Percentiles rank a stretch among this genome's conserved stretches.
Evolutionary conservation across 108 stramenopile species (phyloP).

Genomic region (Stephanodiscus triporus): DNA sequence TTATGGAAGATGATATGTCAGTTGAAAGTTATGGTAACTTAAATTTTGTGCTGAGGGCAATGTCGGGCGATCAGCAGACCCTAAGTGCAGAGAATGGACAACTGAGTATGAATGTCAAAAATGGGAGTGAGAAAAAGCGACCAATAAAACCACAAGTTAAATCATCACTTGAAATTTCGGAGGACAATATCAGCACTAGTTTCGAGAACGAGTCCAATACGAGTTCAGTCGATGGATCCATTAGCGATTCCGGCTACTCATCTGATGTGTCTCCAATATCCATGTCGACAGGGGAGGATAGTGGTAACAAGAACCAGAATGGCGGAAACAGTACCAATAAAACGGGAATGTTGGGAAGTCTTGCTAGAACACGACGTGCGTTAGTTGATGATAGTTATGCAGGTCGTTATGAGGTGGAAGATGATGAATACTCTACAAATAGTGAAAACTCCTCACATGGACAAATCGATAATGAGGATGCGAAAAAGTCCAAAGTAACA

Average conservation of each 20-base stretch:
- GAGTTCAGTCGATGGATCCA: slow-evolving; percentile 22
- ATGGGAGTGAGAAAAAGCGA: background rate
- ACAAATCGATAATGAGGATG: background rate
- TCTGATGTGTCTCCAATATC: slow-evolving; percentile 34
- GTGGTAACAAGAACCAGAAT: slow-evolving; percentile 1
- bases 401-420: slow-evolving; percentile 6
- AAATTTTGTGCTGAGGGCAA: background rate
- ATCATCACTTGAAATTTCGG: slow-evolving; percentile 7
- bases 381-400: background rate
- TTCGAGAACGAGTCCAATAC: slow-evolving; percentile 42
- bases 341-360: slow-evolving; percentile 25
- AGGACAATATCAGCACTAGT: slow-evolving; percentile 15
- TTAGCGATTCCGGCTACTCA: slow-evolving; percentile 2
- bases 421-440: slow-evolving; percentile 28
- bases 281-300: slow-evolving; percentile 18
- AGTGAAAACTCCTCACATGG: slow-evolving; percentile 6
- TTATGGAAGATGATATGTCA: slow-evolving; percentile 17
- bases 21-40: slow-evolving; percentile 4
- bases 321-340: slow-evolving; percentile 4
- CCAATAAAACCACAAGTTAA: background rate
- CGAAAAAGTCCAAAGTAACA: background rate
- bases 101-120: background rate
- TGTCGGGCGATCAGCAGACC: background rate
- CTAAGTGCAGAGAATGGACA: background rate
- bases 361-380: slow-evolving; percentile 12